Evolutionary conservation across 257 asterid species (phyloP), one percentile per base, ranked within the genome.

Genomic region (Verbascum thapsus): DNA sequence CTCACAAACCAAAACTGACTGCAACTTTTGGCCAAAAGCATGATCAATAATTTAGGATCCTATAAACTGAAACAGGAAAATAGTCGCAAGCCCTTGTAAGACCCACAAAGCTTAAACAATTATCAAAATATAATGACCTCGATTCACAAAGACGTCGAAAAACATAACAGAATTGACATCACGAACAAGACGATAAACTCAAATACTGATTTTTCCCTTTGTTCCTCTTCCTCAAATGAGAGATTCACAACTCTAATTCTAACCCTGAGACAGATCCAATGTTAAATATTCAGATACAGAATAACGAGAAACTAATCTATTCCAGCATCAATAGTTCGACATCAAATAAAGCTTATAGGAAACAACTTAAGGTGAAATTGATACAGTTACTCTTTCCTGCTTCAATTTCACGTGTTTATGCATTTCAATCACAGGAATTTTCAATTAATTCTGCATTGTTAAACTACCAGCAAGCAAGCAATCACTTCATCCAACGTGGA

Each of bases 41-140:
- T 5, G 23, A 54, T 56, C 42, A 15, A 35, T 49, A 67, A 15
- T 3, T 7, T 34, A 6, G 18, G 47, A 58, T 50, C 56, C 23
- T 11, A 41, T 10, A 51, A 54, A 5, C 53, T n/a, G 61, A 35
- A 65, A 39, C 34, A 60, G 8, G 41, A 8, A 35, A 56, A 55
- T 54, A 53, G 54, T 63, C 47, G 7, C 16, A 12, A 38, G 23
- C 34, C 32, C 53, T 16, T 5, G 16, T 2, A 51, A 51, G 7
- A 5, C 18, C 0, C 10, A 51, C 5, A 22, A 1, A 22, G 10
- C 57, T 12, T 7, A 58, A 70, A 78, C 57, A 72, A 63, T 67
- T 78, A 38, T 10, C 32, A 63, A 19, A 47, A 35, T 74, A 11
- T 72, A 77, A 45, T 59, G 8, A 64, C 67, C 55, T 77, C 69